Evolutionary conservation across 2,329 filamentous ascomycete species (phyloP).

Genomic region (Hirsutella thompsonii): DNA sequence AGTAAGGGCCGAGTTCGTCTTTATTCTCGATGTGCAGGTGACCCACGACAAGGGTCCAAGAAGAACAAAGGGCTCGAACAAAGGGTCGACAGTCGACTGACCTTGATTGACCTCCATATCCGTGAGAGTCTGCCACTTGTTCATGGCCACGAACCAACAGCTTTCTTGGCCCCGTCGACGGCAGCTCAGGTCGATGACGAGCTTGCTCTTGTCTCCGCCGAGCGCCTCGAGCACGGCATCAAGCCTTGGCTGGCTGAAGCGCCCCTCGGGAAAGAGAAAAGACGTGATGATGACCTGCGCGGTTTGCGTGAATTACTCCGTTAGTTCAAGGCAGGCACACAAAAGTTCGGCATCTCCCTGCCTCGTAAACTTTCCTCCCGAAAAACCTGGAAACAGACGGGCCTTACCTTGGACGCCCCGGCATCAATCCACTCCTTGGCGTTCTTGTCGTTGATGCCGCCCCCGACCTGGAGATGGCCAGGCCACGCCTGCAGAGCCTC

Average conservation of each 20-base stretch:
- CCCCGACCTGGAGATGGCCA: constrained; percentile 72
- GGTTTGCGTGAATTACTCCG: too few species aligned
- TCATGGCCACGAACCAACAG: constrained; percentile 90
- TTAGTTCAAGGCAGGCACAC: too few species aligned
- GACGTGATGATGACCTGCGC: constrained; percentile 90
- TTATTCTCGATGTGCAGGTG: too few species aligned
- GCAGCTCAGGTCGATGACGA: constrained; percentile 94
- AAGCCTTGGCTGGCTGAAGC: constrained; percentile 67
- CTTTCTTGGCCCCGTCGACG: constrained; percentile 55
- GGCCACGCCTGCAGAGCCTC: constrained; percentile 73
- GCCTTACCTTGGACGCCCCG: constrained; percentile 72
- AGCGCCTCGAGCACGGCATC: constrained; percentile 62
- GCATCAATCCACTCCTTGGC: constrained; percentile 74
- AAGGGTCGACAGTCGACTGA: too few species aligned
- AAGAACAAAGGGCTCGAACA: too few species aligned
- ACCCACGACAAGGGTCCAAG: too few species aligned
- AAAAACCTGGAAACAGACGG: neutral
- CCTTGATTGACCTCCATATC: constrained; percentile 89
- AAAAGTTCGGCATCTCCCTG: constrained; percentile 1
- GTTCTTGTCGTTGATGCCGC: constrained; percentile 82
- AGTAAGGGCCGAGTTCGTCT: too few species aligned
- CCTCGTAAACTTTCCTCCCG: neutral
- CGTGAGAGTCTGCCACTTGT: constrained; percentile 97
- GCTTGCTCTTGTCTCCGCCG: constrained; percentile 59
- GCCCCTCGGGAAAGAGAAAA: constrained; percentile 75